phyloP scores from a whole-genome alignment of 306 rosid species.

The Malus sylvestris region DNA sequence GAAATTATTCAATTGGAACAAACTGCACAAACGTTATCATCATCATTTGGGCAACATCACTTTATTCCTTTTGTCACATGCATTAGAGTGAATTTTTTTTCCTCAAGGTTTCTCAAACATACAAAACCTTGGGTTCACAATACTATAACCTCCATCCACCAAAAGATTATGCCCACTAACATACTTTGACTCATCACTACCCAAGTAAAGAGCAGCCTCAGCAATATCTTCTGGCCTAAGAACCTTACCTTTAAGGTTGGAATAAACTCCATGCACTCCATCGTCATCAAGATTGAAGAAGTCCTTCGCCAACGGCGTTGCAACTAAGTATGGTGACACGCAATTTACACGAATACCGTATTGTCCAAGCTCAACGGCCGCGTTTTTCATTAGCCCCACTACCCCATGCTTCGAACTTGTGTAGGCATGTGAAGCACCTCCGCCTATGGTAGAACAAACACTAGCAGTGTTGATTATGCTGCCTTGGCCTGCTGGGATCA shows the following conservation, averaged over 20 bases:
- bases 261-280: slow-evolving; percentile 5
- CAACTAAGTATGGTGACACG: slow-evolving; percentile 29
- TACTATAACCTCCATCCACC: slow-evolving; percentile 41
- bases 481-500: slow-evolving; percentile 28
- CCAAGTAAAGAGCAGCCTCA: slow-evolving; percentile 47
- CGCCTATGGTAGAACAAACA: slow-evolving; percentile 14
- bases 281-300: slow-evolving; percentile 21
- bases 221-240: slow-evolving; percentile 32
- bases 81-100: neutral
- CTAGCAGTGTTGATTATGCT: slow-evolving; percentile 38
- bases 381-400: slow-evolving; percentile 31
- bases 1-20: neutral
- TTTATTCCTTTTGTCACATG: neutral
- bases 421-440: slow-evolving; percentile 27
- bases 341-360: slow-evolving; percentile 47
- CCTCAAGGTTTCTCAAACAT: neutral
- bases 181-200: slow-evolving; percentile 40
- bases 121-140: slow-evolving; percentile 5
- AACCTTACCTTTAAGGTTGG: slow-evolving; percentile 19
- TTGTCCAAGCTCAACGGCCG: slow-evolving; percentile 41
- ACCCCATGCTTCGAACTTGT: slow-evolving; percentile 39
- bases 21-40: neutral
- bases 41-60: neutral
- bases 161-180: slow-evolving; percentile 46
- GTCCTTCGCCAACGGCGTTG: slow-evolving; percentile 25